A percentile compares a stretch with the other conserved stretches of the same genome.
These are phyloP conservation scores for Erucastrum elatum DNA, from an alignment of 345 rosid species.

Conservation along the genomic window DNA sequence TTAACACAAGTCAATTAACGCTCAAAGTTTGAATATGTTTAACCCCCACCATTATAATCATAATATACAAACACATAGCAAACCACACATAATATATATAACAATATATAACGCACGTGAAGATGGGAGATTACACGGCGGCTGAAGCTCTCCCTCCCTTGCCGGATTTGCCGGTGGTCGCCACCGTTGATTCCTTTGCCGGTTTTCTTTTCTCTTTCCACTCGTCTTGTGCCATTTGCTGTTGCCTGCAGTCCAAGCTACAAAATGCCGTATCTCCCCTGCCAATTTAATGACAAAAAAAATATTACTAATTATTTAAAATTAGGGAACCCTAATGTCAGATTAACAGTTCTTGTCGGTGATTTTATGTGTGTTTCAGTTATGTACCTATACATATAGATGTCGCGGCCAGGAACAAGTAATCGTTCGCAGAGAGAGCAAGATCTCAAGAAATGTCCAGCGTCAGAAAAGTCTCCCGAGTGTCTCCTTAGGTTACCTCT, in stretches of 20 bases:
- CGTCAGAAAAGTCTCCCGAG: slow-evolving; percentile 55
- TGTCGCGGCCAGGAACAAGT: slow-evolving; percentile 79
- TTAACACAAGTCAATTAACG: slow-evolving; percentile 20
- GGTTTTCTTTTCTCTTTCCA: slow-evolving; percentile 58
- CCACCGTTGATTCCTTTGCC: slow-evolving; percentile 42
- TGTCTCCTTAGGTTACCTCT: slow-evolving; percentile 52
- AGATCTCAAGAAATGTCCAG: slow-evolving; percentile 58
- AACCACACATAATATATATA: slow-evolving; percentile 25
- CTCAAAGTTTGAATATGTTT: slow-evolving; percentile 24
- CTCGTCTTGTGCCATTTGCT: slow-evolving; percentile 81
- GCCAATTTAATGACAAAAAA: slow-evolving; percentile 6
- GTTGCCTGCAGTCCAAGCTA: slow-evolving; percentile 84
- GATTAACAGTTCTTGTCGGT: background rate
- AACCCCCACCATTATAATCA: slow-evolving; percentile 33
- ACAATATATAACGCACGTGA: background rate
- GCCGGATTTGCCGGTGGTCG: slow-evolving; percentile 23
- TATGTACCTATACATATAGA: slow-evolving; percentile 83
- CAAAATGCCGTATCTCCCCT: slow-evolving; percentile 95
- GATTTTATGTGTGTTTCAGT: background rate
- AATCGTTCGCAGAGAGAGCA: slow-evolving; percentile 79
- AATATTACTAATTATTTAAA: background rate
- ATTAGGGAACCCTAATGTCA: background rate
- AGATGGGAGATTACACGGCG: slow-evolving; percentile 25
- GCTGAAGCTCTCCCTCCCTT: slow-evolving; percentile 37
- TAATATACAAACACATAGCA: slow-evolving; percentile 26